A percentile compares a stretch with the other conserved stretches of the same genome.
These are phyloP conservation scores for Salinomyces thailandicus DNA, from an alignment of 2,329 filamentous ascomycete genomes.

Conservation along the genomic window DNA sequence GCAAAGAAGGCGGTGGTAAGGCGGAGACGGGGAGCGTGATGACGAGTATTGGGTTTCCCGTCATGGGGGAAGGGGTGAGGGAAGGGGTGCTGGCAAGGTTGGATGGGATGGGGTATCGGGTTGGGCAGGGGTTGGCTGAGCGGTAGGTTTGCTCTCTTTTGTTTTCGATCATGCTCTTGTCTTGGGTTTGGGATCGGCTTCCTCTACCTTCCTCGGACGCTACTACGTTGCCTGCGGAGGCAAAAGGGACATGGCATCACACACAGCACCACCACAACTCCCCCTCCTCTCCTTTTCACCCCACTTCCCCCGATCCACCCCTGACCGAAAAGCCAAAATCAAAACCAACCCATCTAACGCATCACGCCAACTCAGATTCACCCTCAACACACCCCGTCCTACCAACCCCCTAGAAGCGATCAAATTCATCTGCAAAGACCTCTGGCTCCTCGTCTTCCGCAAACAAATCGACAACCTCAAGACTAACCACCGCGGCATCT, in stretches of 20 bases:
- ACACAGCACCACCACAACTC: too few relatives aligned
- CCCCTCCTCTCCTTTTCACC: too few relatives aligned
- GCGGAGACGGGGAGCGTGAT: too few relatives aligned
- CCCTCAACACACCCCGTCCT: constrained; percentile 73
- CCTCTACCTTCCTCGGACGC: too few relatives aligned
- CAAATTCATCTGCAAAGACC: constrained; percentile 96
- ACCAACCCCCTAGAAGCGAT: constrained; percentile 90
- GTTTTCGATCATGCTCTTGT: too few relatives aligned
- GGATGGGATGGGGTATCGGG: constrained; percentile 77
- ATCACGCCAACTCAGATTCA: constrained; percentile 50
- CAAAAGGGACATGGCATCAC: too few relatives aligned
- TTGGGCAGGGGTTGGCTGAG: constrained; percentile 86
- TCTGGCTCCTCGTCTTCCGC: constrained; percentile 87
- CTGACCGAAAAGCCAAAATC: too few relatives aligned
- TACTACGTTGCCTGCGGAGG: too few relatives aligned
- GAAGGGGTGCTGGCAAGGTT: constrained; percentile 79
- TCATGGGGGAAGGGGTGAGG: constrained; percentile 61
- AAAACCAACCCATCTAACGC: too few relatives aligned
- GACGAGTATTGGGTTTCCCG: constrained; percentile 12
- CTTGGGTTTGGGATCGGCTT: too few relatives aligned
- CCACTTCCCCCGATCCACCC: too few relatives aligned
- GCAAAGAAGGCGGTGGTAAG: constrained; percentile 2
- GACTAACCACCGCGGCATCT: constrained; percentile 93
- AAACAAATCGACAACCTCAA: constrained; percentile 99
- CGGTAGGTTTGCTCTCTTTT: constrained; percentile 55